Evolutionary conservation across 768 basidiomycete genomes (phyloP).

Genomic region (Kwoniella heveanensis): DNA sequence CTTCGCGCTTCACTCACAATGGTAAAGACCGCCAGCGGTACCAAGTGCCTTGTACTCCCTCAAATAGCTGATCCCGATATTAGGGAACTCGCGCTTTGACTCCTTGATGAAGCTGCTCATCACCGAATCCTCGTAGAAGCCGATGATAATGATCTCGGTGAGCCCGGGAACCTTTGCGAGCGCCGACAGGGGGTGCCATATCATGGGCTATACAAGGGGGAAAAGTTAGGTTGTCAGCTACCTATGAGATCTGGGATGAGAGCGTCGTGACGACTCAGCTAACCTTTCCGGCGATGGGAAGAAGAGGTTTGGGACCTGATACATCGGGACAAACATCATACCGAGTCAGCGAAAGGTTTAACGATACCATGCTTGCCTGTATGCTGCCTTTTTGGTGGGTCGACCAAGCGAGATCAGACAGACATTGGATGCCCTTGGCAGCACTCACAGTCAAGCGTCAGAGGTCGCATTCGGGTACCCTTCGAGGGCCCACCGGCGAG

Average conservation of each 20-base stretch:
- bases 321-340: background rate
- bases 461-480: slow-evolving; percentile 55
- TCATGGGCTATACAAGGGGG: slow-evolving; percentile 49
- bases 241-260: too few species aligned
- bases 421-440: too few species aligned
- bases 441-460: slow-evolving; percentile 52
- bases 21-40: slow-evolving; percentile 58
- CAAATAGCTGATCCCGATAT: slow-evolving; percentile 58
- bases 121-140: slow-evolving; percentile 58
- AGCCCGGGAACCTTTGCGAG: slow-evolving; percentile 56
- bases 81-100: slow-evolving; percentile 58
- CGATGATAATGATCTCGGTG: slow-evolving; percentile 57
- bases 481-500: slow-evolving; percentile 57
- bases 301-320: slow-evolving; percentile 58
- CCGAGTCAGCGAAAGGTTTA: slow-evolving; percentile 1
- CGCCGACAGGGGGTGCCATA: slow-evolving; percentile 59
- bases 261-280: too few species aligned
- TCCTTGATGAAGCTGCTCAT: slow-evolving; percentile 58
- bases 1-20: slow-evolving; percentile 55
- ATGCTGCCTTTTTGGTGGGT: too few species aligned
- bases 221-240: background rate
- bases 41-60: slow-evolving; percentile 59
- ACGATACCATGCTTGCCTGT: too few species aligned
- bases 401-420: too few species aligned
- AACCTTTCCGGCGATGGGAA: slow-evolving; percentile 58